These are phyloP conservation scores for Trichosporon sp. DNA, from an alignment of 1,284 basidiomycete genomes.

Conservation along the genomic window DNA sequence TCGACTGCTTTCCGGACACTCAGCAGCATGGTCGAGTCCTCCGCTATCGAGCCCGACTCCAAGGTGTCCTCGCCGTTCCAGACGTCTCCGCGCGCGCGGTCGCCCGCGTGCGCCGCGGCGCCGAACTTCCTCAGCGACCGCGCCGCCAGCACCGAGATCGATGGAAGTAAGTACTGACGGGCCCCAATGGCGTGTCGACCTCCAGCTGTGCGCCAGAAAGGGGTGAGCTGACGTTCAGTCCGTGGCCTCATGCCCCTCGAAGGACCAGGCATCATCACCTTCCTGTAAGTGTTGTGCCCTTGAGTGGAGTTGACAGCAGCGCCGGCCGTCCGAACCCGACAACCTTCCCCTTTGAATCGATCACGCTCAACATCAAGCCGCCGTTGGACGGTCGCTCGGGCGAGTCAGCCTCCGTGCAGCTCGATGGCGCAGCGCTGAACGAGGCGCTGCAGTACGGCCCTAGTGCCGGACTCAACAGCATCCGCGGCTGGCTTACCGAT, in stretches of 20 bases:
- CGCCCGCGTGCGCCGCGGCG: background rate
- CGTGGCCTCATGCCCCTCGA: constrained; percentile 71
- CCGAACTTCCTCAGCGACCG: constrained; percentile 27
- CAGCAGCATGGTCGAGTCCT: background rate
- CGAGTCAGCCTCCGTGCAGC: constrained; percentile 50
- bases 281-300: constrained; percentile 52
- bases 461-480: constrained; percentile 63
- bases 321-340: constrained; percentile 71
- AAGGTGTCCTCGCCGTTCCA: constrained; percentile 20
- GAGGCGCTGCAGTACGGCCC: constrained; percentile 71
- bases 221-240: constrained; percentile 48
- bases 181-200: no score
- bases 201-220: background rate
- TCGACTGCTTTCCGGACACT: background rate
- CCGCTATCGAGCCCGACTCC: constrained; percentile 14
- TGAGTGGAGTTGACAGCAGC: constrained; percentile 28
- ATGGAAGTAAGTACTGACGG: constrained; percentile 32
- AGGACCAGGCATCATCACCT: constrained; percentile 73
- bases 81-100: constrained; percentile 2
- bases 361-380: constrained; percentile 57
- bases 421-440: constrained; percentile 60
- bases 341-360: constrained; percentile 80
- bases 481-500: constrained; percentile 63
- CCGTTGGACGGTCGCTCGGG: constrained; percentile 47
- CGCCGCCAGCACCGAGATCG: constrained; percentile 27